Evolutionary conservation across 2,329 filamentous ascomycete species (phyloP), one percentile per base, ranked within the genome.

Genomic region (Myriosclerotinia curreyana): DNA sequence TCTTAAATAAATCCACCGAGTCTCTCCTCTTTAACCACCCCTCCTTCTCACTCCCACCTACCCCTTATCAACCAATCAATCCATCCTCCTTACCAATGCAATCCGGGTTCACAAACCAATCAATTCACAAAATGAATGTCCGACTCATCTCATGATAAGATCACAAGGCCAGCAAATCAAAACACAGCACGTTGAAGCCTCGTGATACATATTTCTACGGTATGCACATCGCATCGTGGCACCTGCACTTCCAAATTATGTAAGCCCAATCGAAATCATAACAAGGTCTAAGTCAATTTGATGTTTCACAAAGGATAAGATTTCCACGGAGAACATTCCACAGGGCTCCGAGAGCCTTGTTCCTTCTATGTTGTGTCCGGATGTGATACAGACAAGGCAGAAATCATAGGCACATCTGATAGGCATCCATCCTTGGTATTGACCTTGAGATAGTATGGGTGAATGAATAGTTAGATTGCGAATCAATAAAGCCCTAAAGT

Each of bases 401-500:
- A 36, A 6, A n/a, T 15, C 12, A n/a, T 11, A 25, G 42, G 44
- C 55, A 36, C 12, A 46, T 36, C 42, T 14, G 14, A 36, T 25
- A n/a, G 17, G 31, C 42, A 20, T 31, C 6, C 28, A 31, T 31
- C 28, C 28, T 28, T 55, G 38, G 3, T n/a, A n/a, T n/a, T n/a
- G n/a, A n/a, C 14, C 17, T 28, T 42, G 52, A 55, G 36, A 15
- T 17, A 54, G 34, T 51, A 14, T 22, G 31, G n/a, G 34, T 46
- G 34, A 59, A 15, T 58, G 28, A 31, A 31, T 31, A 31, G 28
- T 42, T 48, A 59, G 44, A 36, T n/a, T 58, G 42, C 34, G 31
- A 59, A 59, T 38, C 42, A 48, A 59, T 38, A 59, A 36, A 44
- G 55, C 31, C 44, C 42, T 59, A 59, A 36, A 2, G 15, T 59